Evolutionary conservation across 2,329 filamentous ascomycete species (phyloP).

Genomic region (Aspergillus oerlinghausenensis): DNA sequence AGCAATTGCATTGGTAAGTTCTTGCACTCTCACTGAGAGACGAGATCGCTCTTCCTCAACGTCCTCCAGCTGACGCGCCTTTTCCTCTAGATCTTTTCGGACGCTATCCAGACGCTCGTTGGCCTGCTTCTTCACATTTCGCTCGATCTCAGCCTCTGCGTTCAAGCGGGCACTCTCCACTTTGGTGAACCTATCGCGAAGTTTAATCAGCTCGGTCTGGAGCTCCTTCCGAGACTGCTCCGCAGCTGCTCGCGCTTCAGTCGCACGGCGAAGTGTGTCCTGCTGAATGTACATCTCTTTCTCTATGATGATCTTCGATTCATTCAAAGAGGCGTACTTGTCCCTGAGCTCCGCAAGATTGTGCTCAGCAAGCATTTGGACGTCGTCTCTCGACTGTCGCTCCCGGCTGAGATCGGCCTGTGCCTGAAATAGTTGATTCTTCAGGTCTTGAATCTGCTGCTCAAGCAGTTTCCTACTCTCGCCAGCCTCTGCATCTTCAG

Average conservation of each 20-base stretch:
- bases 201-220: slow-evolving; percentile 73
- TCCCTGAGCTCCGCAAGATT: slow-evolving; percentile 77
- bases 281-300: slow-evolving; percentile 97
- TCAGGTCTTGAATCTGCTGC: slow-evolving; percentile 80
- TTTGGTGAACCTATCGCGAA: slow-evolving; percentile 77
- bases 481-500: slow-evolving; percentile 79
- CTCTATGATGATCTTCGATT: slow-evolving; percentile 94
- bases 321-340: slow-evolving; percentile 81
- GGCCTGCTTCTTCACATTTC: slow-evolving; percentile 70
- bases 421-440: slow-evolving; percentile 75
- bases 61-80: slow-evolving; percentile 69
- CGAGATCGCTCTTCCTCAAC: slow-evolving; percentile 74
- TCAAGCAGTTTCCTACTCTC: slow-evolving; percentile 80
- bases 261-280: slow-evolving; percentile 79
- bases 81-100: slow-evolving; percentile 73
- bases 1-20: slow-evolving; percentile 78
- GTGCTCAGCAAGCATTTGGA: slow-evolving; percentile 84
- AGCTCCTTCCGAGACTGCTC: slow-evolving; percentile 88
- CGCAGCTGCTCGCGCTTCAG: slow-evolving; percentile 71
- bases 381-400: slow-evolving; percentile 88
- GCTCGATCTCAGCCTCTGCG: slow-evolving; percentile 75
- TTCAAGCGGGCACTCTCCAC: slow-evolving; percentile 81
- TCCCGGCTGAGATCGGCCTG: slow-evolving; percentile 88
- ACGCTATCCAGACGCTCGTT: slow-evolving; percentile 75
- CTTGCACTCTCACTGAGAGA: slow-evolving; percentile 74